phyloP scores from a whole-genome alignment of 257 asterid genomes.

The Solanum peruvianum region DNA sequence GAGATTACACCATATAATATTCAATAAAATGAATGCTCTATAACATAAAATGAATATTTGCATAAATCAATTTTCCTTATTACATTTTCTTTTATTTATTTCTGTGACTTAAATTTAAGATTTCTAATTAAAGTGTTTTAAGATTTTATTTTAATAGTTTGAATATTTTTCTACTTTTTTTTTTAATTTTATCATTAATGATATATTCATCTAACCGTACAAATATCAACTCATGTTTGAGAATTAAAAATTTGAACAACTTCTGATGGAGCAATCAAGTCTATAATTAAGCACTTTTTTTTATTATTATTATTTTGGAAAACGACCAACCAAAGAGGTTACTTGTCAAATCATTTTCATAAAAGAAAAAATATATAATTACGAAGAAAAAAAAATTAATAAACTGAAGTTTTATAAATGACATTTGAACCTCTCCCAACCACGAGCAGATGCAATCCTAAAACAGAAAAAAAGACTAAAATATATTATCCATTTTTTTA shows the following conservation, averaged over 20 bases:
- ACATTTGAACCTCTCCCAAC: not conserved
- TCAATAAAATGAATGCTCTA: not conserved
- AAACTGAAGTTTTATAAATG: not conserved
- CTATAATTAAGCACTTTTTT: not conserved
- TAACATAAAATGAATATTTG: not conserved
- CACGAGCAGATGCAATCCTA: not conserved
- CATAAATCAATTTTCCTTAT: not conserved
- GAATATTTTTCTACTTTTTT: not conserved
- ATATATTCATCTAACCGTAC: not conserved
- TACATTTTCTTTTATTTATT: not conserved
- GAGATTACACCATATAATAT: not conserved
- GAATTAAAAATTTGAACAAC: not conserved
- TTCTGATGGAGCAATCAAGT: not conserved
- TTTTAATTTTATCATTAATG: not conserved
- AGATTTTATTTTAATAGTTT: not conserved
- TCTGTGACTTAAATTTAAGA: rapidly evolving
- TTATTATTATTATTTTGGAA: not conserved
- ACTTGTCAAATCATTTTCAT: not conserved
- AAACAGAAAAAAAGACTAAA: not conserved
- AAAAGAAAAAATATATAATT: not conserved
- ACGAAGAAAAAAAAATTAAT: not conserved
- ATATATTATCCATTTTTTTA: too few species aligned
- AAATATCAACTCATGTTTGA: not conserved
- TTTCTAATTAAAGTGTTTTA: not conserved
- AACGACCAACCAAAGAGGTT: not conserved